Percentiles rank a stretch among this genome's conserved stretches.
These are phyloP conservation scores for Boletus albobrunnescens DNA, from an alignment of 1,284 basidiomycete genomes.

Conservation along the genomic window DNA sequence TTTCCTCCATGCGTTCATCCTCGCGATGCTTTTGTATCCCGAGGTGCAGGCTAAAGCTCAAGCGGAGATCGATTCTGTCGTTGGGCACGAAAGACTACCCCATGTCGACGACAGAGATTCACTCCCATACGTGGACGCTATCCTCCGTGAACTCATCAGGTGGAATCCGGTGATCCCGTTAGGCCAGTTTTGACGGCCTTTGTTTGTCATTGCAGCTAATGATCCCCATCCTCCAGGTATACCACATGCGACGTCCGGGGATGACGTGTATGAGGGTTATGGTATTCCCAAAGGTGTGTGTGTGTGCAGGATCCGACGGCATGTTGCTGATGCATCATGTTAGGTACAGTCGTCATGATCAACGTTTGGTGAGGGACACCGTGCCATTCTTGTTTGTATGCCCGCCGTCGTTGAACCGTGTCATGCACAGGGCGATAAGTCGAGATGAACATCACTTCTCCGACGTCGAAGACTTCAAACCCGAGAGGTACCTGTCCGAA, in stretches of 20 bases:
- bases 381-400: background rate
- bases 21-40: constrained; percentile 40
- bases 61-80: constrained; percentile 35
- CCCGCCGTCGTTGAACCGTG: background rate
- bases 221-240: constrained; percentile 14
- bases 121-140: constrained; percentile 36
- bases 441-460: constrained; percentile 17
- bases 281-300: constrained; percentile 28
- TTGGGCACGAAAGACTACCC: constrained; percentile 32
- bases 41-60: constrained; percentile 34
- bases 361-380: constrained; percentile 26
- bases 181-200: constrained; percentile 26
- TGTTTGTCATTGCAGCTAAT: constrained; percentile 5
- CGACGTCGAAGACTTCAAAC: constrained; percentile 22
- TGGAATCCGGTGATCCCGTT: constrained; percentile 35
- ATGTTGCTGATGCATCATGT: constrained; percentile 5
- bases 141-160: constrained; percentile 37
- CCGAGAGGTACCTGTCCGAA: constrained; percentile 22
- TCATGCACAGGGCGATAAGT: constrained; percentile 31
- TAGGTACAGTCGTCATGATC: constrained; percentile 27
- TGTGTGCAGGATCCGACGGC: background rate
- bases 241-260: constrained; percentile 25
- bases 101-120: constrained; percentile 32
- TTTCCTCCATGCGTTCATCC: constrained; percentile 27
- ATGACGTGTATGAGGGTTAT: constrained; percentile 31